These are phyloP conservation scores for Neopestalotiopsis sp. DNA, from an alignment of 2,329 filamentous ascomycete species.

Conservation along the genomic window DNA sequence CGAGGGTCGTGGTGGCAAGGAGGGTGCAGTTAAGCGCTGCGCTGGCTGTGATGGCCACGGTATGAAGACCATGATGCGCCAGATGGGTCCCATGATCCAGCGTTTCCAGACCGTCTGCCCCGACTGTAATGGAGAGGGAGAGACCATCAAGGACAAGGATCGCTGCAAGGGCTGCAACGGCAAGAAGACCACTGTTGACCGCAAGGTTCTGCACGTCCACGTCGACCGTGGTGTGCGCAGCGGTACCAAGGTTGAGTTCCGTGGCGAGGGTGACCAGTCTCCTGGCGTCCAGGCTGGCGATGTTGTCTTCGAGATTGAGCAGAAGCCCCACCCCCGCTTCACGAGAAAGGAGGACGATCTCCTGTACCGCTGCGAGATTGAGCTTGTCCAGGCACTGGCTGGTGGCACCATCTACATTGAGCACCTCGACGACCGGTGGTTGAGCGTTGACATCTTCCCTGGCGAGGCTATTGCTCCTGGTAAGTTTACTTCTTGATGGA, in stretches of 20 bases:
- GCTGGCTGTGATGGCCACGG: slow-evolving; percentile 88
- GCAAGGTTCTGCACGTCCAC: slow-evolving; percentile 97
- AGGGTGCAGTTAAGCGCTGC: slow-evolving; percentile 95
- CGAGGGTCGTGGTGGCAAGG: slow-evolving; percentile 93
- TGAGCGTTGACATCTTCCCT: slow-evolving; percentile 89
- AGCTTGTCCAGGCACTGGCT: slow-evolving; percentile 91
- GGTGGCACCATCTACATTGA: slow-evolving; percentile 92
- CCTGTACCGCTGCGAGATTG: slow-evolving; percentile 93
- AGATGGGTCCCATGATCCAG: slow-evolving; percentile 99
- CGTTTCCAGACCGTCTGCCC: slow-evolving; percentile 99
- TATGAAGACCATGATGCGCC: slow-evolving; percentile 99
- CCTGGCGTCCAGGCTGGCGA: slow-evolving; percentile 93
- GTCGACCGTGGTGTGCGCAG: slow-evolving; percentile 93
- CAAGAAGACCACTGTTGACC: slow-evolving; percentile 97
- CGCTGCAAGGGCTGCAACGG: slow-evolving; percentile 95
- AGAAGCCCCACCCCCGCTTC: slow-evolving; percentile 97
- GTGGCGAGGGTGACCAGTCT: slow-evolving; percentile 94
- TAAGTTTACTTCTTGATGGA: slow-evolving; percentile 52
- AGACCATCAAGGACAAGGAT: slow-evolving; percentile 96
- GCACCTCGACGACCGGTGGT: slow-evolving; percentile 96
- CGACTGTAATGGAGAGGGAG: slow-evolving; percentile 96
- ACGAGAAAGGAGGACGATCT: slow-evolving; percentile 96
- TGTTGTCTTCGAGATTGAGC: slow-evolving; percentile 98
- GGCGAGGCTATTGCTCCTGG: slow-evolving; percentile 94
- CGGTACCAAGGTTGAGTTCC: slow-evolving; percentile 96